Percentiles rank a stretch among this genome's conserved stretches.
Evolutionary conservation across 306 rosid genomes (phyloP).

Genomic region (Rubus parviflorus): DNA sequence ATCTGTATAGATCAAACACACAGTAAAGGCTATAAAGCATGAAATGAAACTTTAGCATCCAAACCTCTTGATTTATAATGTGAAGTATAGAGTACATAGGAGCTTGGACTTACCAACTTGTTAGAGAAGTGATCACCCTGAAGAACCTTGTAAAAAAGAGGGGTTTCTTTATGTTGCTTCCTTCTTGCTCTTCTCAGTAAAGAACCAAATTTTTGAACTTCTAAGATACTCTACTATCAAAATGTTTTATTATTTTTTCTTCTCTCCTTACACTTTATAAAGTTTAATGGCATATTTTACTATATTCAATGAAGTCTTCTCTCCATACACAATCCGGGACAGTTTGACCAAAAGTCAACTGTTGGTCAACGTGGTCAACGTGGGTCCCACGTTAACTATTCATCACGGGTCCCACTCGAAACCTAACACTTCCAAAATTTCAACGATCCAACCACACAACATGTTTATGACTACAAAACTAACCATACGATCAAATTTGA

Average conservation of each 20-base stretch:
- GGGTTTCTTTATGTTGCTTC: not conserved
- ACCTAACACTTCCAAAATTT: no score
- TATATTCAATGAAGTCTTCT: not conserved
- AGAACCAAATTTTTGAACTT: not conserved
- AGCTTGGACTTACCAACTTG: not conserved
- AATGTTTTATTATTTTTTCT: not conserved
- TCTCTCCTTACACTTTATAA: not conserved
- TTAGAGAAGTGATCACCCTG: not conserved
- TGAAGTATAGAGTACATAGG: not conserved
- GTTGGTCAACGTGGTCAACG: no score
- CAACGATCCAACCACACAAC: no score
- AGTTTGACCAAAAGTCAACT: no score
- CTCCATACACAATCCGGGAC: no score
- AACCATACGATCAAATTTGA: no score
- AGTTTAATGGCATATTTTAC: not conserved
- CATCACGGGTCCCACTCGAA: no score
- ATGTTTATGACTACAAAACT: no score
- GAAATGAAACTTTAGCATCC: not conserved
- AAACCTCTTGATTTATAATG: not conserved
- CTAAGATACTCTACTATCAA: not conserved
- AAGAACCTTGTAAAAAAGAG: not conserved
- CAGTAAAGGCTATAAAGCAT: not conserved
- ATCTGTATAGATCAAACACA: not conserved
- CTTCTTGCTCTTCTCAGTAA: not conserved
- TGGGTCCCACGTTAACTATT: no score